phyloP scores from a whole-genome alignment of 1,284 basidiomycete species.

The Trametes versicolor region DNA sequence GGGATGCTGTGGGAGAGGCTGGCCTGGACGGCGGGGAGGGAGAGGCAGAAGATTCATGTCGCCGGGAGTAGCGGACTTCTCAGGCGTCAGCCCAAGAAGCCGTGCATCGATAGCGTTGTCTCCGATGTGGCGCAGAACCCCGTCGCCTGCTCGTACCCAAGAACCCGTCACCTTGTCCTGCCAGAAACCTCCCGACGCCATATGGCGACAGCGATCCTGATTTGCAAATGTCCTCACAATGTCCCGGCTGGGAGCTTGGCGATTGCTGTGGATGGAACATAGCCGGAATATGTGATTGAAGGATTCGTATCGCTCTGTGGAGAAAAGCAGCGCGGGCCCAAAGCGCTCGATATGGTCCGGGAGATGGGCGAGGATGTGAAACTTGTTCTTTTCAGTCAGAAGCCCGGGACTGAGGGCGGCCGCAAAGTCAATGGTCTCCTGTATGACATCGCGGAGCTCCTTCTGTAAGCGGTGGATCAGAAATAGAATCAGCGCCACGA shows the following conservation, averaged over 20 bases:
- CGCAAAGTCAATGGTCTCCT: conserved; percentile 27
- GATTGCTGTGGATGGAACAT: conserved; percentile 35
- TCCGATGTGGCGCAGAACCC: conserved; percentile 5
- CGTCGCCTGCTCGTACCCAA: conserved; percentile 24
- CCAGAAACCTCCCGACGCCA: conserved; percentile 34
- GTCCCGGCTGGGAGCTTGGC: conserved; percentile 37
- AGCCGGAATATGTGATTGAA: conserved; percentile 37
- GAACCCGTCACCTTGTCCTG: background rate
- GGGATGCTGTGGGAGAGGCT: background rate
- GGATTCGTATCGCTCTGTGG: conserved; percentile 37
- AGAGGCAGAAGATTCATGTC: background rate
- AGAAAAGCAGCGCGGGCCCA: conserved; percentile 34
- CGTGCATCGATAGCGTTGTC: conserved; percentile 3
- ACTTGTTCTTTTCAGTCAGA: conserved; percentile 30
- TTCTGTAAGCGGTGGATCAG: background rate
- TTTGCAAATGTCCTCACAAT: conserved; percentile 27
- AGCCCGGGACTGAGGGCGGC: conserved; percentile 25
- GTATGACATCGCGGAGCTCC: conserved; percentile 21
- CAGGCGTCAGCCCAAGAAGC: conserved; percentile 17
- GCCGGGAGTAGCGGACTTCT: background rate
- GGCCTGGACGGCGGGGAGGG: background rate
- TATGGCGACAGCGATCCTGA: conserved; percentile 27
- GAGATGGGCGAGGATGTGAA: conserved; percentile 34
- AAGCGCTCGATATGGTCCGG: conserved; percentile 26
- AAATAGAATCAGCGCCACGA: too few relatives aligned